These are phyloP conservation scores for Colletotrichum plurivorum DNA, from an alignment of 2,329 filamentous ascomycete species.

Conservation along the genomic window DNA sequence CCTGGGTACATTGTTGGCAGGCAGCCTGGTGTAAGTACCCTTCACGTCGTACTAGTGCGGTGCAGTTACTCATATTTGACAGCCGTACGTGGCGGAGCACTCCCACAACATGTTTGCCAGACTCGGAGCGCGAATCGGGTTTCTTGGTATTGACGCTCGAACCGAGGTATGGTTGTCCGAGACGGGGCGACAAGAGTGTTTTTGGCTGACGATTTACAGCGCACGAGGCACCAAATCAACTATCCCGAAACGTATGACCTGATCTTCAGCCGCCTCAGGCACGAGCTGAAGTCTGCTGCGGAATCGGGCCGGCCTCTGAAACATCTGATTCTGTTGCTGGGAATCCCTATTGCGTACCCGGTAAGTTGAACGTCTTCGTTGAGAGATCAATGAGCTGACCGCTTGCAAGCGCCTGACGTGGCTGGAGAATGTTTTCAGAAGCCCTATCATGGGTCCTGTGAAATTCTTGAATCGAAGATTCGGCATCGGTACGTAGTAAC, in stretches of 20 bases:
- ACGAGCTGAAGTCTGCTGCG: conserved; percentile 79
- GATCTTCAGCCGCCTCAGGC: conserved; percentile 82
- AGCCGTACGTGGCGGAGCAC: conserved; percentile 90
- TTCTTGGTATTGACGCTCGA: conserved; percentile 91
- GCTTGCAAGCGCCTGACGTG: conserved; percentile 83
- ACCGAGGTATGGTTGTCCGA: conserved; percentile 74
- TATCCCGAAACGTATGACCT: conserved; percentile 91
- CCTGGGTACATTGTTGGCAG: conserved; percentile 83
- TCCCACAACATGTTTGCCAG: conserved; percentile 90
- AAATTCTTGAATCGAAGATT: conserved; percentile 93
- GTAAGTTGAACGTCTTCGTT: conserved; percentile 59
- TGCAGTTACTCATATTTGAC: conserved; percentile 51
- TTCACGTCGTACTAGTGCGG: background rate
- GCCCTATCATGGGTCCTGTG: conserved; percentile 88
- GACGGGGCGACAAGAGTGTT: background rate
- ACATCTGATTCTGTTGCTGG: conserved; percentile 88
- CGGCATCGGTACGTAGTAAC: conserved; percentile 71
- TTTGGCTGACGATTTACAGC: conserved; percentile 54
- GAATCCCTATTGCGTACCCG: conserved; percentile 89
- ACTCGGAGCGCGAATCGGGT: conserved; percentile 85
- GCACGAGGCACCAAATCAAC: conserved; percentile 94
- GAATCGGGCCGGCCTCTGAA: conserved; percentile 82
- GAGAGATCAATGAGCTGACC: conserved; percentile 33
- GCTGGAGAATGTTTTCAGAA: conserved; percentile 92
- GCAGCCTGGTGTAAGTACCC: conserved; percentile 75